A percentile compares a stretch with the other conserved stretches of the same genome.
Evolutionary conservation across 2,329 filamentous ascomycete species (phyloP).

Genomic region (Aspergillus viridinutans): DNA sequence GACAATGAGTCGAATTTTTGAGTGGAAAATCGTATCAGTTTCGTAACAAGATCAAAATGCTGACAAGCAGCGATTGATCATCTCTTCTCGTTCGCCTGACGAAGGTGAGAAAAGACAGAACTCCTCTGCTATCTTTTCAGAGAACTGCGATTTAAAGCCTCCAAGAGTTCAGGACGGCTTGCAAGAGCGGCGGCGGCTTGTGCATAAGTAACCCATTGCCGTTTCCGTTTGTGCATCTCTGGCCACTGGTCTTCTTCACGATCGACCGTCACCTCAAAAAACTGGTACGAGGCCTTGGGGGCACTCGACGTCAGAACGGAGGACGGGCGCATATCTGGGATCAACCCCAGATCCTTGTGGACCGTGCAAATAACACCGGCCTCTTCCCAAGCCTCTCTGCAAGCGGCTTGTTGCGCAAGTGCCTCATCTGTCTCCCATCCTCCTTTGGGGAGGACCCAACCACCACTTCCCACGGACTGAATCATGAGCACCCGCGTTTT

Average conservation of each 20-base stretch:
- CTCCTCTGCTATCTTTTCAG: conserved; percentile 48
- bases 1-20: conserved; percentile 3
- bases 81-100: not conserved
- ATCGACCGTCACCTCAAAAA: conserved; percentile 78
- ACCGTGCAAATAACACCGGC: conserved; percentile 85
- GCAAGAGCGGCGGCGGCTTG: conserved; percentile 75
- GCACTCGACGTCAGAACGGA: conserved; percentile 53
- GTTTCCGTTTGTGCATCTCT: conserved; percentile 84
- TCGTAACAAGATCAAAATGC: conserved; percentile 16
- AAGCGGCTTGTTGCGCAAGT: conserved; percentile 76
- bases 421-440: conserved; percentile 96
- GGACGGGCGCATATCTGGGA: conserved; percentile 69
- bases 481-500: conserved; percentile 88
- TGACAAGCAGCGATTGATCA: not conserved
- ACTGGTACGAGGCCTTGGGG: conserved; percentile 61
- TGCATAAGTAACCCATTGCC: conserved; percentile 82
- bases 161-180: conserved; percentile 77
- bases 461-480: conserved; percentile 82
- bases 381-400: conserved; percentile 95
- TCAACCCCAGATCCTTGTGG: conserved; percentile 78
- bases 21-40: conserved; percentile 18
- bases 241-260: conserved; percentile 87
- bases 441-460: conserved; percentile 96
- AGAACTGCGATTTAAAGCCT: conserved; percentile 78
- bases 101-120: conserved; percentile 4